Evolutionary conservation across 164 flowering plant genomes (phyloP), one percentile per base, ranked within the genome.

Genomic region (Hamamelis virginiana): DNA sequence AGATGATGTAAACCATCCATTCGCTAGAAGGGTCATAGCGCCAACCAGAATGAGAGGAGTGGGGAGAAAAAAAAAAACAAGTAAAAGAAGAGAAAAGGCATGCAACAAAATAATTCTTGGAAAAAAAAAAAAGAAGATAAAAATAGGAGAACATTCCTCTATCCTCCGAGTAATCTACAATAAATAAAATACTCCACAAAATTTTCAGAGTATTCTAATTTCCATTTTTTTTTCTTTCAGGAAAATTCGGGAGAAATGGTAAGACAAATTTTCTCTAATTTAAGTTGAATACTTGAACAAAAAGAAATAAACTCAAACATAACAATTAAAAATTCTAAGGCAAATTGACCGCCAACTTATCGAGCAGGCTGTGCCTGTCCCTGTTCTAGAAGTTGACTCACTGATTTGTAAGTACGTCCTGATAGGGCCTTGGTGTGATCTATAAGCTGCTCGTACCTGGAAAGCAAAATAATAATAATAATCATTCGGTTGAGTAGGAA

Each of bases 401-500:
- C 90, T 69, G 86, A 69, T 74, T 92, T 87, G 76, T 88, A 80
- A n/a, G 97, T 95, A 0, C 97, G 94, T 16, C 84, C 81, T 0
- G 94, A 86, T 8, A 95, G 70, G 16, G 86, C 80, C 72, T 92
- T 95, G 50, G 96, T 89, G 79, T 89, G 96, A 70, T 91, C 97
- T 56, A 95, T 92, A 64, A 95, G 84, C 68, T 95, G 94, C 75
- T 92, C 97, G 55, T 95, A 86, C 81, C 98, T 95, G 94, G 1
- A 73, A 52, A 59, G 19, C n/a, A n/a, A n/a, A 16, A 15, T 9
- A 5, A 38, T 56, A 38, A n/a, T 19, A 51, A 9, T 43, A 3
- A 41, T 16, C 41, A 63, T 33, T n/a, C n/a, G 45, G 6, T 16
- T 8, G 22, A 60, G 38, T n/a, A 19, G 4, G 9, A 19, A 3